Evolutionary conservation across 75 land plant genomes (phyloP).

Genomic region (Ceratopteris richardii): DNA sequence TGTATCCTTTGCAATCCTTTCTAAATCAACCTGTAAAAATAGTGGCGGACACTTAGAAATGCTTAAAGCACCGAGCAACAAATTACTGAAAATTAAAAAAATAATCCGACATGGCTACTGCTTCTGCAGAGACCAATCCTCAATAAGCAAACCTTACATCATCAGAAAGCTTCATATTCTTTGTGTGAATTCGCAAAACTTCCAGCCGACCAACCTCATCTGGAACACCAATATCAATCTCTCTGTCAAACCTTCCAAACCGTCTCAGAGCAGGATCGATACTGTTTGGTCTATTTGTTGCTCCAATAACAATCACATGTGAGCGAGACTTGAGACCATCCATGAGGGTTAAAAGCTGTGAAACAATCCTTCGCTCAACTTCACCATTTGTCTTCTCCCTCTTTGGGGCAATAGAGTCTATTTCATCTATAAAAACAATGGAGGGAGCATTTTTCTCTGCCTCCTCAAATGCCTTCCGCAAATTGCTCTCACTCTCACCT

Average conservation of each 20-base stretch:
- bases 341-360: slow-evolving; percentile 75
- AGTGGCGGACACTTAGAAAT: slow-evolving; percentile 1
- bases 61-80: neutral
- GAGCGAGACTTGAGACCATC: slow-evolving; percentile 73
- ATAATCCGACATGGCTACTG: no score
- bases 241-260: slow-evolving; percentile 76
- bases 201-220: slow-evolving; percentile 83
- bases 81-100: neutral
- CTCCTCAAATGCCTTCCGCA: slow-evolving; percentile 84
- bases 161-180: slow-evolving; percentile 82
- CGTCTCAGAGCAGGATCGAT: slow-evolving; percentile 82
- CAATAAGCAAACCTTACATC: slow-evolving; percentile 35
- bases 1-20: slow-evolving; percentile 57
- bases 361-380: slow-evolving; percentile 80
- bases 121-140: neutral
- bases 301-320: slow-evolving; percentile 85
- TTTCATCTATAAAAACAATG: slow-evolving; percentile 73
- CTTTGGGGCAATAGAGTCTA: slow-evolving; percentile 85
- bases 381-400: slow-evolving; percentile 81
- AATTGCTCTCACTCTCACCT: slow-evolving; percentile 81
- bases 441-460: slow-evolving; percentile 88
- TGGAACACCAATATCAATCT: slow-evolving; percentile 85
- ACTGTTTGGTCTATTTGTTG: slow-evolving; percentile 80
- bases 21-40: slow-evolving; percentile 63
- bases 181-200: slow-evolving; percentile 76